phyloP scores from a whole-genome alignment of 2,329 filamentous ascomycete genomes.

The Trichophyton equinum region DNA sequence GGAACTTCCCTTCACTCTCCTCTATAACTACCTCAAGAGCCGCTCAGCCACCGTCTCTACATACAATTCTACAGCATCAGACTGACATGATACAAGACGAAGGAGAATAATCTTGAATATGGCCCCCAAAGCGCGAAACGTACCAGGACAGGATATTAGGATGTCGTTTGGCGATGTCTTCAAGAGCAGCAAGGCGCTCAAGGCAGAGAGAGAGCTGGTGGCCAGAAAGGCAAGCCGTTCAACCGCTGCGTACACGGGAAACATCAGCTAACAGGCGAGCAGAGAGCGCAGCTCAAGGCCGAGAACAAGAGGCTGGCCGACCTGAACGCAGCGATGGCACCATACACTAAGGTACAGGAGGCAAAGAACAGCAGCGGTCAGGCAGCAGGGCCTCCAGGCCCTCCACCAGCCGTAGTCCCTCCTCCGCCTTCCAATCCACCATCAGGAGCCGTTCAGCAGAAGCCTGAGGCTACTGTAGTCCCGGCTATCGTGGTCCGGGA shows the following conservation, averaged over 20 bases:
- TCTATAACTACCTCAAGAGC: no score
- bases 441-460: background rate
- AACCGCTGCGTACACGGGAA: background rate
- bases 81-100: background rate
- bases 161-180: conserved; percentile 16
- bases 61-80: background rate
- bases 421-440: background rate
- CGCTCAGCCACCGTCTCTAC: background rate
- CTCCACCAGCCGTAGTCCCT: background rate
- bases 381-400: background rate
- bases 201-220: conserved; percentile 11
- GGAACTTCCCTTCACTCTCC: background rate
- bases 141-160: conserved; percentile 7
- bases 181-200: conserved; percentile 15
- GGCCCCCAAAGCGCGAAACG: background rate
- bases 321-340: background rate
- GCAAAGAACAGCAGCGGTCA: background rate
- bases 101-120: background rate
- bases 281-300: conserved; percentile 5
- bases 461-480: background rate
- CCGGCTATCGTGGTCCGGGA: background rate
- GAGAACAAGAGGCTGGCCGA: conserved; percentile 6
- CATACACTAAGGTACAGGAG: background rate
- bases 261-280: background rate
- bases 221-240: conserved; percentile 12